Evolutionary conservation across 208 protist genomes (phyloP), one percentile per base, ranked within the genome.

Genomic region (Jaenimonas drosophilae): DNA sequence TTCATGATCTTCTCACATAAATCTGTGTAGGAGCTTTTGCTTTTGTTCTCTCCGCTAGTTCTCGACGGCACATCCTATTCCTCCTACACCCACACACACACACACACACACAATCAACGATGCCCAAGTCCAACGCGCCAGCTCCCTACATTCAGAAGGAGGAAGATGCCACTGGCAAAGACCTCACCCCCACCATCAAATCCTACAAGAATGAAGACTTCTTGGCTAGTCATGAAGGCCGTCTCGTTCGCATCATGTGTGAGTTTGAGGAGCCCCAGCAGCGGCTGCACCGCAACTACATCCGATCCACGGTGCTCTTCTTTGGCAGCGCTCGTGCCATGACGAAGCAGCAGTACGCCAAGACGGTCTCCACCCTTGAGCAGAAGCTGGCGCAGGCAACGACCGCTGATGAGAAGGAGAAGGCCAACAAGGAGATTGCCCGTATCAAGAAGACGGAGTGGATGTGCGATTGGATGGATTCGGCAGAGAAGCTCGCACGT

Each of bases 261-360:
- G 90, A 96, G 70, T 95, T 95, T 50, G 71, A 95, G 59, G 87
- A 96, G 63, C 84, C 90, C 12, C 52, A 76, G 20, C 51, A 54
- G 36, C 70, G 90, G 3, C 66, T 96, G 16, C 56, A 65, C 26
- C 49, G 47, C 7, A 57, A 91, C 40, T 64, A 53, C 42, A 82
- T 96, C 44, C 68, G 80, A 9, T 87, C 77, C 19, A 94, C 87
- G 0, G 64, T 94, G n/a, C 71, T 96, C 11, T 87, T 96, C 49
- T 96, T 96, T 55, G 90, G 87, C 51, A 94, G 83, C 31, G 90
- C 90, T 4, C 80, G 90, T 12, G 73, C 87, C 14, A 91, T 90
- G 85, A 77, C 64, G n/a, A 38, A 47, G 38, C 52, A 27, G 33
- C 72, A 96, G 50, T 87, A 81, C 62, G 54, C 72, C 43, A 12